Percentiles rank a stretch among this genome's conserved stretches.
Conservation (phyloP, 805 yeast genomes). For the Candida sanyiensis region DNA sequence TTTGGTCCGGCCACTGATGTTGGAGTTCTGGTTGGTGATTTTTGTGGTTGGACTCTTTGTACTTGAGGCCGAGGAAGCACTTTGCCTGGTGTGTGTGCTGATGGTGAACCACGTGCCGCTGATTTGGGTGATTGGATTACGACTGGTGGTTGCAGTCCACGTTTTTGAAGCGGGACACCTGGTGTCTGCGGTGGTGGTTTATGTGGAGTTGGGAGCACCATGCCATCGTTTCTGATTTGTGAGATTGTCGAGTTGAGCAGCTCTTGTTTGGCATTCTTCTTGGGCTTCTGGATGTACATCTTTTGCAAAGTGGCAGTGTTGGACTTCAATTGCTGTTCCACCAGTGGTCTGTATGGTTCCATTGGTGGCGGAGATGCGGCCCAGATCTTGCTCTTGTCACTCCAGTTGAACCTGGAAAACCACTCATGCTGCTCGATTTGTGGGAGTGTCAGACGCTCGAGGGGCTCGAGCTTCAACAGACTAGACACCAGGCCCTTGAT, state of each 20-base stretch:
- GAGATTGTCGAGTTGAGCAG: slow-evolving; percentile 20
- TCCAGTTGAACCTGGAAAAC: slow-evolving; percentile 65
- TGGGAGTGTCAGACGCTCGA: slow-evolving; percentile 50
- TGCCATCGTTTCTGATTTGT: slow-evolving; percentile 23
- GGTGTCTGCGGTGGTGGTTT: slow-evolving; percentile 5
- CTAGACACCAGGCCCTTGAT: slow-evolving; percentile 62
- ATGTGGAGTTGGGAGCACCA: slow-evolving; percentile 3
- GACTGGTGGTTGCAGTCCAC: neutral
- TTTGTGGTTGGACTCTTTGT: neutral
- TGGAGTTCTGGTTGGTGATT: no score
- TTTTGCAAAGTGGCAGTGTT: slow-evolving; percentile 14
- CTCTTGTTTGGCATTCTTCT: slow-evolving; percentile 22
- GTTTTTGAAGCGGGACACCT: slow-evolving; percentile 2
- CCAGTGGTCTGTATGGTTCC: slow-evolving; percentile 52
- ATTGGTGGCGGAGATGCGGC: slow-evolving; percentile 57
- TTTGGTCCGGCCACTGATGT: no score
- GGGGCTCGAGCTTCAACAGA: slow-evolving; percentile 68
- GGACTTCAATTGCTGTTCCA: slow-evolving; percentile 24
- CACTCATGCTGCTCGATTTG: slow-evolving; percentile 65
- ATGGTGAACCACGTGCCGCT: neutral
- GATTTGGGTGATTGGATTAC: no score
- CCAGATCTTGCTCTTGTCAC: slow-evolving; percentile 65
- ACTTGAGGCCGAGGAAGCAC: neutral
- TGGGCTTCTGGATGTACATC: slow-evolving; percentile 20
- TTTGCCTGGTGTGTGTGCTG: neutral